Base-by-base conservation (phyloP, 2,329 filamentous ascomycete species). In the Daldinia sp. region DNA sequence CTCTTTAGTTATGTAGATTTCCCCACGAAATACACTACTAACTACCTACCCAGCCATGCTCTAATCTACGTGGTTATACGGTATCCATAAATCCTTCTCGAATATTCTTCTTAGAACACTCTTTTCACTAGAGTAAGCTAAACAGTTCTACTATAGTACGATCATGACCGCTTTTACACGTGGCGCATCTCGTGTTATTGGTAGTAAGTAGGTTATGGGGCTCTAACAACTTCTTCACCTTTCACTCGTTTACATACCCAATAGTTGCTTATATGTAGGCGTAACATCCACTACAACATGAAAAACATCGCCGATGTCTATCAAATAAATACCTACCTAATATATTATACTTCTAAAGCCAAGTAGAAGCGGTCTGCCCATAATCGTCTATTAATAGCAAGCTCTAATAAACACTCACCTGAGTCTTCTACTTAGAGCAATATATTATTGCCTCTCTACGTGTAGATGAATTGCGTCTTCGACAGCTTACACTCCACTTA, bases 21-120 rank as follows among this genome's bases (percentile, higher is more conserved):
- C 46, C 46, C 28, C 46, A 33, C 46, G 46, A 33, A 33, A 33
- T 51, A 33, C 46, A 23, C 20, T 23, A 23, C 20, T 23, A 23
- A 23, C 20, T 23, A 23, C 1, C 1, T 33, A 33, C 26, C 26
- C 1, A 28, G 13, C 26, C 13, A 30, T 50, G 6, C 26, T 50
- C 13, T 6, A 28, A 28, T 30, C 46, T 18, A 50, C 26, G 6
- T 7, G 46, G 46, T 30, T 30, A 50, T 30, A 50, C 23, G 26
- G 46, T 51, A 33, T 51, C 26, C 46, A n/a, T 26, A 51, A 33
- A 51, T 51, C 26, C 6, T 51, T 51, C 46, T 33, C 26, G 46
- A 51, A 51, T 18, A n/a, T 51, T 33, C 18, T 18, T 42, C 12
- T 48, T 28, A n/a, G 12, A 18, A 33, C 18, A 51, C 26, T 51